phyloP scores from a whole-genome alignment of 257 asterid species.

The Scutellaria galericulata region DNA sequence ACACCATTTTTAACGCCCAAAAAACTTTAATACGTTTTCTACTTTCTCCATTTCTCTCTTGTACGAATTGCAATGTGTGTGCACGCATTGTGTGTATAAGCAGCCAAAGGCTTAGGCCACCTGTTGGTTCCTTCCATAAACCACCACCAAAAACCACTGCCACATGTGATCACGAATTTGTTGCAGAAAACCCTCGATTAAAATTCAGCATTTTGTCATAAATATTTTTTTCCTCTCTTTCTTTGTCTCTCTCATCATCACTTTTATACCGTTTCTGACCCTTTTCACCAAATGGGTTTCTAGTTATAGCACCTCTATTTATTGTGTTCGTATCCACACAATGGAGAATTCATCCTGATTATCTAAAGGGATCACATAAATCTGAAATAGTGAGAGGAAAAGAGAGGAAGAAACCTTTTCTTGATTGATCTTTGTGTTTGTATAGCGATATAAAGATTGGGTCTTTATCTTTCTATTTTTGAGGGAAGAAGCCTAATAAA shows the following conservation, averaged over 20 bases:
- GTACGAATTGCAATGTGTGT: constrained; percentile 9
- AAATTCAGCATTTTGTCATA: constrained; percentile 17
- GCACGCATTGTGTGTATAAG: constrained; percentile 29
- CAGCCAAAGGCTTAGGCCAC: constrained; percentile 33
- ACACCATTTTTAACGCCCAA: constrained; percentile 35
- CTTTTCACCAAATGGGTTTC: constrained; percentile 53
- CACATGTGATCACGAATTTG: constrained; percentile 51
- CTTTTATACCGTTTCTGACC: constrained; percentile 52
- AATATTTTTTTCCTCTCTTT: background rate
- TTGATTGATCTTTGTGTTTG: constrained; percentile 46
- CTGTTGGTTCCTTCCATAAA: constrained; percentile 39
- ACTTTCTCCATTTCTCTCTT: constrained; percentile 4
- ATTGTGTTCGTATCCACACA: constrained; percentile 33
- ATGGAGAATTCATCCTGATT: constrained; percentile 47
- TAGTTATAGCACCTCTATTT: constrained; percentile 35
- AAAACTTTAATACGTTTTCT: constrained; percentile 34
- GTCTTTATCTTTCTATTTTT: constrained; percentile 32
- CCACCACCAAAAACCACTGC: constrained; percentile 42
- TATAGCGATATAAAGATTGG: constrained; percentile 46
- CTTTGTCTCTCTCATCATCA: constrained; percentile 34
- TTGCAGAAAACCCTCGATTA: constrained; percentile 40
- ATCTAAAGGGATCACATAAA: constrained; percentile 47
- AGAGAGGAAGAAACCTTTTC: constrained; percentile 35
- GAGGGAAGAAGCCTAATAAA: constrained; percentile 27
- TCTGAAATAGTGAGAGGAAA: constrained; percentile 35